Conservation (phyloP, 805 yeast species). For the Kluyveromyces dobzhanskii region DNA sequence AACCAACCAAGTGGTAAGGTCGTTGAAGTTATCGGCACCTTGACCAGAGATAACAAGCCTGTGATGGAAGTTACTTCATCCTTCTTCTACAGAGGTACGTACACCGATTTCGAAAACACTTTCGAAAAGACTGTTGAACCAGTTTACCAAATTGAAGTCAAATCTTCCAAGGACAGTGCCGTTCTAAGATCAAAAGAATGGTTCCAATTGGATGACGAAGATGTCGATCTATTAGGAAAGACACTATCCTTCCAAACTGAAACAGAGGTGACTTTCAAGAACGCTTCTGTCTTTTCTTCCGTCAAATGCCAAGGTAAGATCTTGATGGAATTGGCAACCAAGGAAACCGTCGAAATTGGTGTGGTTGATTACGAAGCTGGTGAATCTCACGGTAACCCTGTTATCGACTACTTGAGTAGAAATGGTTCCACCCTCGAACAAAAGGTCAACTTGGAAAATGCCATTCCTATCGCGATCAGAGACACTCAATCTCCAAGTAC, state of each 20-base stretch:
- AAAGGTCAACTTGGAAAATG: conserved; percentile 81
- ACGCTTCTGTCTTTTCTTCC: conserved; percentile 64
- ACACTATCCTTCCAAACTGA: conserved; percentile 83
- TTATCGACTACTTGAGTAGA: conserved; percentile 84
- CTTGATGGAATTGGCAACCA: conserved; percentile 81
- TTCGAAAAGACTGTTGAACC: conserved; percentile 83
- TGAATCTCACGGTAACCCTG: conserved; percentile 94
- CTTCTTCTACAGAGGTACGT: conserved; percentile 93
- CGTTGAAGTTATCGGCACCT: conserved; percentile 89
- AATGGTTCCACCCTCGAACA: conserved; percentile 92
- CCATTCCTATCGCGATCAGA: conserved; percentile 69
- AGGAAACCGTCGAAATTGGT: conserved; percentile 80
- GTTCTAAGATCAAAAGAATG: conserved; percentile 93
- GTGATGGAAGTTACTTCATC: conserved; percentile 92
- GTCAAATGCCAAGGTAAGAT: conserved; percentile 83
- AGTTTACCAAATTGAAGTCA: conserved; percentile 71
- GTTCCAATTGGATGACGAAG: conserved; percentile 76
- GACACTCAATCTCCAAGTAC: conserved; percentile 80
- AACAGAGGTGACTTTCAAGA: conserved; percentile 75
- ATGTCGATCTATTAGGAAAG: conserved; percentile 64
- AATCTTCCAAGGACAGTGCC: conserved; percentile 81
- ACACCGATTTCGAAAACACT: conserved; percentile 82
- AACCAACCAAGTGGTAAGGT: conserved; percentile 91
- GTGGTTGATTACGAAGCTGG: conserved; percentile 83
- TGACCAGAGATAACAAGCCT: conserved; percentile 64